A percentile compares a stretch with the other conserved stretches of the same genome.
phyloP scores from a whole-genome alignment of 2,329 filamentous ascomycete genomes.

The Ophidiomyces ophidiicola region DNA sequence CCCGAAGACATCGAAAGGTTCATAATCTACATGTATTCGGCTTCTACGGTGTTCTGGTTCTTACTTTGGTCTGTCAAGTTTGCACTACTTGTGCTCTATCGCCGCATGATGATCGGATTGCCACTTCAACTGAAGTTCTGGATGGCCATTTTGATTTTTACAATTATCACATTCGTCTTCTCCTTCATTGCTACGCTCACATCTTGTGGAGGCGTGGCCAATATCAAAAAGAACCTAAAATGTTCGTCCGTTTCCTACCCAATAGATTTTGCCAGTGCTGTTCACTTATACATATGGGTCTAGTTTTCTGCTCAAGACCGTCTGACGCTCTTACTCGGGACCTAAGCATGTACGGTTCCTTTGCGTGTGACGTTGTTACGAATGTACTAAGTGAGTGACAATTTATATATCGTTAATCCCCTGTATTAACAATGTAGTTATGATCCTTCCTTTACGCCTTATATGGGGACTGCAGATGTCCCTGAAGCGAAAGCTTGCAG shows the following conservation, averaged over 20 bases:
- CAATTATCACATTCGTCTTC: background rate
- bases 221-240: slow-evolving; percentile 1
- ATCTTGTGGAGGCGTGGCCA: slow-evolving; percentile 2
- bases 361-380: slow-evolving; percentile 26
- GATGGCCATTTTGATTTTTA: slow-evolving; percentile 3
- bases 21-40: background rate
- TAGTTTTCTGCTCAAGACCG: slow-evolving; percentile 5
- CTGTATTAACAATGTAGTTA: slow-evolving; percentile 21
- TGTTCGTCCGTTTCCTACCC: background rate
- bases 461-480: slow-evolving; percentile 29
- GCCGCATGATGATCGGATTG: slow-evolving; percentile 8
- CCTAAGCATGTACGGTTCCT: slow-evolving; percentile 26
- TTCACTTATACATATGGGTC: background rate
- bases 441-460: slow-evolving; percentile 28
- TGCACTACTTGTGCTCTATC: slow-evolving; percentile 5
- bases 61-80: slow-evolving; percentile 7
- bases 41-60: background rate
- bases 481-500: slow-evolving; percentile 23
- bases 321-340: slow-evolving; percentile 2
- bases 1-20: slow-evolving; percentile 1
- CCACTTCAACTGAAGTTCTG: slow-evolving; percentile 5
- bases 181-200: slow-evolving; percentile 3
- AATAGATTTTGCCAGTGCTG: background rate
- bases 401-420: background rate
- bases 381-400: slow-evolving; percentile 25